These are phyloP conservation scores for Botryotinia globosa DNA, from an alignment of 2,329 filamentous ascomycete genomes.

Conservation along the genomic window DNA sequence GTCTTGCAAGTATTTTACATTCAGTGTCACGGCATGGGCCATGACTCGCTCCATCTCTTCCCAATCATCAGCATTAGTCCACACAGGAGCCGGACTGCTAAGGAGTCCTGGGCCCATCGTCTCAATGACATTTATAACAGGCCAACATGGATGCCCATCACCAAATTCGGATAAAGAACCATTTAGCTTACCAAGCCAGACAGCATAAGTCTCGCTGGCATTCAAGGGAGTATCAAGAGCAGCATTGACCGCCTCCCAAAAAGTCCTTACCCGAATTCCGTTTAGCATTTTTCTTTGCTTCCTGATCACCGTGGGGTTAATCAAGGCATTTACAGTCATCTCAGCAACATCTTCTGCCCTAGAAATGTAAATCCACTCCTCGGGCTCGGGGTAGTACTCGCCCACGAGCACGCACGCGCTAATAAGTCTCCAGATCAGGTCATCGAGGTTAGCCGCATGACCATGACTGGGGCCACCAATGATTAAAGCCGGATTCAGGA, in stretches of 20 bases:
- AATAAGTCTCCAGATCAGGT: neutral
- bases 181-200: neutral
- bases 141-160: neutral
- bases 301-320: neutral
- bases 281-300: neutral
- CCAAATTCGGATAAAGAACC: neutral
- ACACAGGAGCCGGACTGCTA: neutral
- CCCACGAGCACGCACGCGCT: neutral
- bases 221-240: neutral
- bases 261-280: neutral
- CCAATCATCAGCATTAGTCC: neutral
- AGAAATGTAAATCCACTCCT: neutral
- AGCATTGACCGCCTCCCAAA: neutral
- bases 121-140: neutral
- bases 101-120: neutral
- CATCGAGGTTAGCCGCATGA: neutral
- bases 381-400: neutral
- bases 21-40: neutral
- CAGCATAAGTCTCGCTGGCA: neutral
- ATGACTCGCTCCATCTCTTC: neutral
- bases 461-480: neutral
- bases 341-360: neutral
- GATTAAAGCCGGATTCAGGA: neutral
- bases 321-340: neutral
- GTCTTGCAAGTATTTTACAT: neutral